Percentiles rank a stretch among this genome's conserved stretches.
phyloP scores from a whole-genome alignment of 495 filamentous ascomycete species.

The Aspergillus saccharolyticus region DNA sequence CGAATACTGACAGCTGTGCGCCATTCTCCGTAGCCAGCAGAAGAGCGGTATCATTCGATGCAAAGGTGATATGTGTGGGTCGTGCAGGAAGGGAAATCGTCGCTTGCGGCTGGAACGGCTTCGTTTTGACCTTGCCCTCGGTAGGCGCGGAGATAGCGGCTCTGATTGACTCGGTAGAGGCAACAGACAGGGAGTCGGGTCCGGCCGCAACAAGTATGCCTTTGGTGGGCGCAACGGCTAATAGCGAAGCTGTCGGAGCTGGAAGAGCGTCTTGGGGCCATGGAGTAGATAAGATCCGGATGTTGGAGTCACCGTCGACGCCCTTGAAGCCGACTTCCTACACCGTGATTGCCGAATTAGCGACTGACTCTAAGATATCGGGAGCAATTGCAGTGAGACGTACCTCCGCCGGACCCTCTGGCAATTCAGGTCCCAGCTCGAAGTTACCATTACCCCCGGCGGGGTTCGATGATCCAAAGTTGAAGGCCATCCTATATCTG shows the following conservation, averaged over 20 bases:
- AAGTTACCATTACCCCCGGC: conserved; percentile 26
- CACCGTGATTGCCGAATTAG: too few species aligned
- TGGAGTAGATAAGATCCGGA: conserved; percentile 70
- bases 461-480: conserved; percentile 38
- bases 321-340: conserved; percentile 81
- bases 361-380: too few species aligned
- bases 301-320: conserved; percentile 71
- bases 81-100: conserved; percentile 66
- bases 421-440: conserved; percentile 42
- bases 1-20: conserved; percentile 77
- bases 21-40: conserved; percentile 79
- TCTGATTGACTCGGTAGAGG: conserved; percentile 71
- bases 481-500: conserved; percentile 64
- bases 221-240: conserved; percentile 74
- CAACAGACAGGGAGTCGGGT: conserved; percentile 70
- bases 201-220: conserved; percentile 84
- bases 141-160: conserved; percentile 62
- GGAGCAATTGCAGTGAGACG: conserved; percentile 8
- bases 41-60: conserved; percentile 75
- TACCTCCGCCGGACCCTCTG: conserved; percentile 48
- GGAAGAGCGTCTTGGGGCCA: conserved; percentile 74
- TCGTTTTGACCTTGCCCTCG: conserved; percentile 55
- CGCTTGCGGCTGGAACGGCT: conserved; percentile 67
- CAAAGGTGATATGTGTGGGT: conserved; percentile 86
- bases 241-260: conserved; percentile 74